These are phyloP conservation scores for Carex arenaria DNA, from an alignment of 202 grass and related monocot species.

Conservation along the genomic window DNA sequence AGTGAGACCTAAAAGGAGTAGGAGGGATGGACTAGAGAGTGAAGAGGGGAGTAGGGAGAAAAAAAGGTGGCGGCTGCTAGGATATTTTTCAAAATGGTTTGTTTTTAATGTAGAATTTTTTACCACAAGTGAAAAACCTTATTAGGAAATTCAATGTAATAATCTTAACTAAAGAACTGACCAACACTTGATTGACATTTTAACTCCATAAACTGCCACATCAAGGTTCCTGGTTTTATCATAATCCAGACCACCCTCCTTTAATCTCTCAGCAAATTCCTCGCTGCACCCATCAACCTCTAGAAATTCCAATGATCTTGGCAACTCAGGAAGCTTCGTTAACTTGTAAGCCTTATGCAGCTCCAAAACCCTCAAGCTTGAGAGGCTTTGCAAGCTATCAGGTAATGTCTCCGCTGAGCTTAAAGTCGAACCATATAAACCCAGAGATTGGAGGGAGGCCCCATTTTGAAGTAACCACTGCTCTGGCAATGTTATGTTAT, in stretches of 20 bases:
- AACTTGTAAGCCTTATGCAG: background rate
- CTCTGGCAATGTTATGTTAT: background rate
- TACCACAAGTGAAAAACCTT: no score
- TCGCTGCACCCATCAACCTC: background rate
- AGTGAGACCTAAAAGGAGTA: no score
- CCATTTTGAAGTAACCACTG: background rate
- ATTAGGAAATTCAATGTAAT: no score
- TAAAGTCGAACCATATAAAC: background rate
- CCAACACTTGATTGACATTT: no score
- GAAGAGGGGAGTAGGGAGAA: no score
- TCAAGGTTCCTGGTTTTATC: background rate
- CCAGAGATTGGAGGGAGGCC: background rate
- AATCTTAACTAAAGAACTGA: no score
- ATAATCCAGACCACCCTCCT: slow-evolving; percentile 6
- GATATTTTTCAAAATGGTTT: no score
- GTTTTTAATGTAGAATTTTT: no score
- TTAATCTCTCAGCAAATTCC: background rate
- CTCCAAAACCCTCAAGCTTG: background rate
- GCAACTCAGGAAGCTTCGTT: background rate
- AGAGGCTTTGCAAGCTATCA: background rate
- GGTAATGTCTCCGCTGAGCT: background rate
- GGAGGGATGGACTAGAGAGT: no score
- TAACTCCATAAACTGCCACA: background rate
- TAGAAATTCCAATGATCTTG: background rate
- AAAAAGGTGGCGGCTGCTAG: no score